These are phyloP conservation scores for Solanum stenotomum DNA, from an alignment of 257 asterid species.

Conservation along the genomic window DNA sequence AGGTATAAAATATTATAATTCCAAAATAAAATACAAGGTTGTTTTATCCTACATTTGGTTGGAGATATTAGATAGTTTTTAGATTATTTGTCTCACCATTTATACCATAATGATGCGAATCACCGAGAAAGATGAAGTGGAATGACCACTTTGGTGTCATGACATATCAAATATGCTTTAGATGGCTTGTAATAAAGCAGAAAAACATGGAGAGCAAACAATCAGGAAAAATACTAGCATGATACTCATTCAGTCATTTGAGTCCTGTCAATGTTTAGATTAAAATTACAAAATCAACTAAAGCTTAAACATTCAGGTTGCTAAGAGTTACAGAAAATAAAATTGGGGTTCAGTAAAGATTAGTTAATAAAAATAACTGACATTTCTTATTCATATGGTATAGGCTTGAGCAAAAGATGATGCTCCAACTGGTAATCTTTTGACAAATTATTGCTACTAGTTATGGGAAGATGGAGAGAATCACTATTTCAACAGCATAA, in stretches of 20 bases:
- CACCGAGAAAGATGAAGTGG: not conserved
- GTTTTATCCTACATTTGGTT: too few species aligned
- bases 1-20: too few species aligned
- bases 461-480: not conserved
- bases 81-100: too few species aligned
- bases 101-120: too few species aligned
- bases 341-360: not conserved
- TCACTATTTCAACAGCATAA: not conserved
- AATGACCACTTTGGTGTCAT: not conserved
- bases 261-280: not conserved
- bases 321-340: not conserved
- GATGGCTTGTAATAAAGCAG: not conserved
- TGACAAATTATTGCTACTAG: not conserved
- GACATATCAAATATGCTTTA: not conserved
- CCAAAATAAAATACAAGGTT: too few species aligned
- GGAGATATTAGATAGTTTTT: too few species aligned
- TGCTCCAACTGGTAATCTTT: not conserved
- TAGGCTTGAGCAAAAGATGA: not conserved
- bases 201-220: not conserved
- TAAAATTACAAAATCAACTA: not conserved
- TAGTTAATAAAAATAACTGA: not conserved
- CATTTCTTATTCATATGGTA: not conserved
- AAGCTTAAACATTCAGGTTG: not conserved
- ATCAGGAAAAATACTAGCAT: not conserved
- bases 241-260: not conserved